phyloP scores from a whole-genome alignment of 257 asterid genomes.

The Gentiana dahurica region DNA sequence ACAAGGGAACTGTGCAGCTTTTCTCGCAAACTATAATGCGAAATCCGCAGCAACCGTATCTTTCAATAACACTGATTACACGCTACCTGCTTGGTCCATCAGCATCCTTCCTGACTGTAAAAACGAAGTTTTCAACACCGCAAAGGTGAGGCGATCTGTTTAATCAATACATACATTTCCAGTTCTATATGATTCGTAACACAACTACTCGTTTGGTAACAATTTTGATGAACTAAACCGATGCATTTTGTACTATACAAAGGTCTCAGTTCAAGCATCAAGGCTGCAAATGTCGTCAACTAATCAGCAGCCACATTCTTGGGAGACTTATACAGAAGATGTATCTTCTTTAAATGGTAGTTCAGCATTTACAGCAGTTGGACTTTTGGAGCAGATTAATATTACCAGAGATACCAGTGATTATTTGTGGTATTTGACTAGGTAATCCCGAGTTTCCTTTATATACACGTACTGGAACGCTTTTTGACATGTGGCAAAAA shows the following conservation, averaged over 20 bases:
- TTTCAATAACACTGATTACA: conserved; percentile 37
- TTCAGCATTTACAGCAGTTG: conserved; percentile 28
- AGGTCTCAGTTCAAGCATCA: conserved; percentile 45
- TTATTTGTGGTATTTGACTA: conserved; percentile 61
- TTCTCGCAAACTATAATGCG: conserved; percentile 46
- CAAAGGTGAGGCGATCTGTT: conserved; percentile 25
- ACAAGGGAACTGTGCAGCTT: conserved; percentile 48
- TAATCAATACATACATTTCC: background rate
- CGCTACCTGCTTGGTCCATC: conserved; percentile 67
- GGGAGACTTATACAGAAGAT: conserved; percentile 53
- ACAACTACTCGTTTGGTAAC: background rate
- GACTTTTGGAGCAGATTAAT: conserved; percentile 55
- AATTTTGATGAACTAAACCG: conserved; percentile 1
- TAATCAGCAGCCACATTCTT: conserved; percentile 26
- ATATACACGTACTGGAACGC: no score
- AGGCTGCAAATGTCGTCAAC: conserved; percentile 27
- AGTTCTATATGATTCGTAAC: background rate
- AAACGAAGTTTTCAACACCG: conserved; percentile 53
- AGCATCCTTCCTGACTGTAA: conserved; percentile 69
- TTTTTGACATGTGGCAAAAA: no score
- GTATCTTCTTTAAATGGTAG: conserved; percentile 25
- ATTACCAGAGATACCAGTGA: conserved; percentile 59
- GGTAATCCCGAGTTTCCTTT: conserved; percentile 20
- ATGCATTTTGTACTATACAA: conserved; percentile 1
- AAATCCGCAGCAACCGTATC: conserved; percentile 30